Evolutionary conservation across 352 stramenopile genomes (phyloP).

Genomic region (Stephanocyclus meneghinianus): DNA sequence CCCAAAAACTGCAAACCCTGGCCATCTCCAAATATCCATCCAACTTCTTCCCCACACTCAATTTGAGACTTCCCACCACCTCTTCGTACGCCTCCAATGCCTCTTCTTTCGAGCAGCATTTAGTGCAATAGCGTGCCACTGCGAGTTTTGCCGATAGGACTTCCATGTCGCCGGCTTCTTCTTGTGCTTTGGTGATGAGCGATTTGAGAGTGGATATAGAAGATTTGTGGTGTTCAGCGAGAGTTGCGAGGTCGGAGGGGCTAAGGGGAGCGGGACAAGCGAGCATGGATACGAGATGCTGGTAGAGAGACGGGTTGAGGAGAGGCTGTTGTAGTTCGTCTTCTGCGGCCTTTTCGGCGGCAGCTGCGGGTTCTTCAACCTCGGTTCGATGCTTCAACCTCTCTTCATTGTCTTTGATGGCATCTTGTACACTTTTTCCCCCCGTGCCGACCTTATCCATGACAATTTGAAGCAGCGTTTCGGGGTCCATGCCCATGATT

Average conservation of each 20-base stretch:
- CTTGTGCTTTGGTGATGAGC: slow-evolving; percentile 89
- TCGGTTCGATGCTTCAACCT: slow-evolving; percentile 16
- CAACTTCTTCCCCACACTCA: slow-evolving; percentile 97
- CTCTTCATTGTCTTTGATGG: slow-evolving; percentile 51
- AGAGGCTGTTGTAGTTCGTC: slow-evolving; percentile 26
- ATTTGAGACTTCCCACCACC: slow-evolving; percentile 89
- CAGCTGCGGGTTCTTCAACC: neutral
- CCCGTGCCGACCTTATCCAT: slow-evolving; percentile 47
- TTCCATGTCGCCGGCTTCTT: slow-evolving; percentile 97
- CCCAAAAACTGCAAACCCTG: slow-evolving; percentile 82
- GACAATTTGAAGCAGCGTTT: slow-evolving; percentile 47
- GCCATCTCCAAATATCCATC: slow-evolving; percentile 92
- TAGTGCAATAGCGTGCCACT: slow-evolving; percentile 91
- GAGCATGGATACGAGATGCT: slow-evolving; percentile 41
- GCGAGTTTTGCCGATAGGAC: slow-evolving; percentile 92
- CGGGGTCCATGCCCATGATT: slow-evolving; percentile 28
- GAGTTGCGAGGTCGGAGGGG: slow-evolving; percentile 24
- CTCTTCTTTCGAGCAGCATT: slow-evolving; percentile 89
- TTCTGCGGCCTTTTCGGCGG: neutral
- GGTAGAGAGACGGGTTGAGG: slow-evolving; percentile 70
- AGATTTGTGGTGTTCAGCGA: slow-evolving; percentile 37
- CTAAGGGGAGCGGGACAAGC: slow-evolving; percentile 13
- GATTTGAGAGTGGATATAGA: slow-evolving; percentile 85
- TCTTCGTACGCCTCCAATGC: slow-evolving; percentile 89
- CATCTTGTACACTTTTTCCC: slow-evolving; percentile 47